These are phyloP conservation scores for Cladosporium sp. DNA, from an alignment of 2,329 filamentous ascomycete genomes.

Conservation along the genomic window DNA sequence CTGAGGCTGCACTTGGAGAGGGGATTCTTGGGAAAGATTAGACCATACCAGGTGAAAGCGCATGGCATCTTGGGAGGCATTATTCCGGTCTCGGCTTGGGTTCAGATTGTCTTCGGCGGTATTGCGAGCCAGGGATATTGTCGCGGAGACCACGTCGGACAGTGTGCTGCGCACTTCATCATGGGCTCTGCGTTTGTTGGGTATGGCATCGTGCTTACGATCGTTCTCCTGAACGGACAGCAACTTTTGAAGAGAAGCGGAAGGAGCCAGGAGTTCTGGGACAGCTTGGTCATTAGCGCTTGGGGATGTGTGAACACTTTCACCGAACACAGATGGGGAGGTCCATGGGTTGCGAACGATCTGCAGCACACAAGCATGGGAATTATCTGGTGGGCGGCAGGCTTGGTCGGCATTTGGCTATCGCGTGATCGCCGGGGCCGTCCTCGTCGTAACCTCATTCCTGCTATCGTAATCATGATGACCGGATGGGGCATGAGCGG, in stretches of 20 bases:
- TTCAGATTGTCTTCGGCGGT: constrained; percentile 93
- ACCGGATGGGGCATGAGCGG: constrained; percentile 96
- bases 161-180: constrained; percentile 95
- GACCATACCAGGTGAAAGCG: constrained; percentile 47
- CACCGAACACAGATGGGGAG: constrained; percentile 93
- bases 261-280: constrained; percentile 94
- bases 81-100: constrained; percentile 84
- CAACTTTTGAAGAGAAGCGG: constrained; percentile 79
- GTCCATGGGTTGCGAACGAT: constrained; percentile 86
- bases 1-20: constrained; percentile 85
- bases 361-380: constrained; percentile 99
- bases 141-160: constrained; percentile 83
- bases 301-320: constrained; percentile 99
- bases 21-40: constrained; percentile 76
- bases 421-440: constrained; percentile 78
- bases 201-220: constrained; percentile 84
- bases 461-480: constrained; percentile 83
- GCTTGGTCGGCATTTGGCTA: constrained; percentile 87
- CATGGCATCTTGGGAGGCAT: constrained; percentile 84
- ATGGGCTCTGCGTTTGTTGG: constrained; percentile 97
- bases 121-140: constrained; percentile 93
- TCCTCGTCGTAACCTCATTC: constrained; percentile 90
- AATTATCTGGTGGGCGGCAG: constrained; percentile 97
- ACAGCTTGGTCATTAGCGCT: constrained; percentile 82
- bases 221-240: constrained; percentile 85